phyloP scores from a whole-genome alignment of 2,329 filamentous ascomycete genomes.

The Clarireedia monteithiana region DNA sequence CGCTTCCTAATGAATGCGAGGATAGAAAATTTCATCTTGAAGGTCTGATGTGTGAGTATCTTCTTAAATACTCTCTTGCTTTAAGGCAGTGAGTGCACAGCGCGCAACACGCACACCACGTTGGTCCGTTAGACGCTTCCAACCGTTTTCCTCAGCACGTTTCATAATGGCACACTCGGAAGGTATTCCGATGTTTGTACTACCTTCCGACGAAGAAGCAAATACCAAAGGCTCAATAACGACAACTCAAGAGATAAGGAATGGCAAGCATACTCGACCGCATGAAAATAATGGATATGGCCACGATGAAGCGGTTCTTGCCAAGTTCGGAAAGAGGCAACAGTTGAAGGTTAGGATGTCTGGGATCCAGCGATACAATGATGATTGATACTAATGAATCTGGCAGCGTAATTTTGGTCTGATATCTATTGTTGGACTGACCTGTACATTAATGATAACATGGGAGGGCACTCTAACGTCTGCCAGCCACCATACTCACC shows the following conservation, averaged over 20 bases:
- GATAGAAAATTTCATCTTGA: no score
- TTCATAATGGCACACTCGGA: background rate
- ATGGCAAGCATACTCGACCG: background rate
- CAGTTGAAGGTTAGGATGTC: constrained; percentile 1
- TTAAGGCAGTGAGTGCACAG: no score
- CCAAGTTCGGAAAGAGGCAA: constrained; percentile 9
- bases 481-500: background rate
- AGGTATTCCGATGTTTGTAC: background rate
- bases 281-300: background rate
- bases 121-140: no score
- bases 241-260: background rate
- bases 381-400: background rate
- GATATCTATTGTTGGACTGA: background rate
- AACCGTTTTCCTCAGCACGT: no score
- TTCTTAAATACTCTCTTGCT: no score
- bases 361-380: background rate
- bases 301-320: constrained; percentile 8
- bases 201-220: background rate
- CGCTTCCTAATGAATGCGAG: no score
- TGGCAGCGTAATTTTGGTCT: constrained; percentile 1
- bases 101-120: no score
- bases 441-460: background rate
- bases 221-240: background rate
- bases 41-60: no score
- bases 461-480: constrained; percentile 3